Evolutionary conservation across 2,329 filamentous ascomycete species (phyloP).

Genomic region (Neopestalotiopsis clavispora): DNA sequence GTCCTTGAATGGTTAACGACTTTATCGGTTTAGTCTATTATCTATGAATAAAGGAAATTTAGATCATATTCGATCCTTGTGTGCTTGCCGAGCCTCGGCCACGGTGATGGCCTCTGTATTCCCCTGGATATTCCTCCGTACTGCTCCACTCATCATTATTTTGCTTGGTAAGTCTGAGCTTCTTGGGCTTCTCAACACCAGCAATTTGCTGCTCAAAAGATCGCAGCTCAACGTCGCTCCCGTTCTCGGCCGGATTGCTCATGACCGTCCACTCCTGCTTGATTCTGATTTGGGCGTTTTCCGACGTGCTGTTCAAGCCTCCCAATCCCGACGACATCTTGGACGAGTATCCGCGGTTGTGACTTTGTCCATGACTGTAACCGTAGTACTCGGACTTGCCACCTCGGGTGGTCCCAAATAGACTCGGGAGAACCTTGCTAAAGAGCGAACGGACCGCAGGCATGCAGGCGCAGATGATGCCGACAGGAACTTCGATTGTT

Average conservation of each 20-base stretch:
- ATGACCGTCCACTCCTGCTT: conserved; percentile 36
- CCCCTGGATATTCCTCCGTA: not conserved
- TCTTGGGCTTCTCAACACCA: not conserved
- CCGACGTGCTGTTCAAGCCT: not conserved
- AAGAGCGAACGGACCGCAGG: conserved; percentile 37
- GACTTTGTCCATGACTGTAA: not conserved
- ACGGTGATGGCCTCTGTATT: not conserved
- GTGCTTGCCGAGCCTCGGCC: not conserved
- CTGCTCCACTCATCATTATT: conserved; percentile 3
- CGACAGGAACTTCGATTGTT: conserved; percentile 38
- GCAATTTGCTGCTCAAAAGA: conserved; percentile 18
- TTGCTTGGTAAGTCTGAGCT: not conserved
- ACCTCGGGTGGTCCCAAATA: conserved; percentile 31
- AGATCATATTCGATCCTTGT: conserved; percentile 2
- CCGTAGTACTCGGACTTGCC: conserved; percentile 18
- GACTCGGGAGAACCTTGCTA: conserved; percentile 30
- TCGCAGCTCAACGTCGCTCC: conserved; percentile 17
- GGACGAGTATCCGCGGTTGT: conserved; percentile 3
- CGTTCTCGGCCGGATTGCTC: conserved; percentile 23
- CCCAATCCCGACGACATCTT: conserved; percentile 2
- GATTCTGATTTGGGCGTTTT: conserved; percentile 30
- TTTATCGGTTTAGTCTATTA: not conserved
- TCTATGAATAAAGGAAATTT: not conserved
- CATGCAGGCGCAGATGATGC: conserved; percentile 39
- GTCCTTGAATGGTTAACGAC: not conserved